These are phyloP conservation scores for Cornus kousa DNA, from an alignment of 148 eudicot species.

Conservation along the genomic window DNA sequence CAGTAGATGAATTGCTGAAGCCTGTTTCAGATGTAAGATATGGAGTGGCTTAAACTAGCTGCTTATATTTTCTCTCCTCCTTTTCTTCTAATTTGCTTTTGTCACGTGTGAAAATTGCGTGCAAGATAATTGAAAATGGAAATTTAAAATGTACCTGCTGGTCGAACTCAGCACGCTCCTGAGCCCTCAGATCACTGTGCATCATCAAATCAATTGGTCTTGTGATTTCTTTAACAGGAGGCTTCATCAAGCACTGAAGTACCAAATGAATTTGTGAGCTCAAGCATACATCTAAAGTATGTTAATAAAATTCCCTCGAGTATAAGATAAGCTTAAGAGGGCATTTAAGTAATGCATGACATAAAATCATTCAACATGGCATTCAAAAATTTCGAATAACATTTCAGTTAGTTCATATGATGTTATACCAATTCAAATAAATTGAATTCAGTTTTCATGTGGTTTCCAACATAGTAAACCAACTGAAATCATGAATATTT, in stretches of 20 bases:
- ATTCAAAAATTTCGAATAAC: not conserved
- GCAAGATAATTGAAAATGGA: not conserved
- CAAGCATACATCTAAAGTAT: no score
- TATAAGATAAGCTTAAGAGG: not conserved
- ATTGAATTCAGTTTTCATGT: not conserved
- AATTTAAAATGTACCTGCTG: constrained; percentile 45
- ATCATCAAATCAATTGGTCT: constrained; percentile 74
- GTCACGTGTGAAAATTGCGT: not conserved
- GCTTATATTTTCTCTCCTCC: no score
- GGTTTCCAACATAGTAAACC: not conserved
- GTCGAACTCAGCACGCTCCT: constrained; percentile 85
- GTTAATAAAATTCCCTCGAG: not conserved
- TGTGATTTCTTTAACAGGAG: constrained; percentile 78
- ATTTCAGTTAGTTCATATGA: not conserved
- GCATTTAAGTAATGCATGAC: not conserved
- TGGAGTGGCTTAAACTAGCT: no score
- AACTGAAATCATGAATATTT: not conserved
- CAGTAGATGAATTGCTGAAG: no score
- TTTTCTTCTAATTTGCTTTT: no score
- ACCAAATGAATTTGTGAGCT: not conserved
- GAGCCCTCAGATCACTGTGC: constrained; percentile 79
- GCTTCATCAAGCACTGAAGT: constrained; percentile 73
- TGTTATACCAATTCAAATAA: not conserved
- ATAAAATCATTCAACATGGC: not conserved
- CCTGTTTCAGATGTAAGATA: no score